phyloP scores from a whole-genome alignment of 2,329 filamentous ascomycete genomes.

The Emergomyces orientalis region DNA sequence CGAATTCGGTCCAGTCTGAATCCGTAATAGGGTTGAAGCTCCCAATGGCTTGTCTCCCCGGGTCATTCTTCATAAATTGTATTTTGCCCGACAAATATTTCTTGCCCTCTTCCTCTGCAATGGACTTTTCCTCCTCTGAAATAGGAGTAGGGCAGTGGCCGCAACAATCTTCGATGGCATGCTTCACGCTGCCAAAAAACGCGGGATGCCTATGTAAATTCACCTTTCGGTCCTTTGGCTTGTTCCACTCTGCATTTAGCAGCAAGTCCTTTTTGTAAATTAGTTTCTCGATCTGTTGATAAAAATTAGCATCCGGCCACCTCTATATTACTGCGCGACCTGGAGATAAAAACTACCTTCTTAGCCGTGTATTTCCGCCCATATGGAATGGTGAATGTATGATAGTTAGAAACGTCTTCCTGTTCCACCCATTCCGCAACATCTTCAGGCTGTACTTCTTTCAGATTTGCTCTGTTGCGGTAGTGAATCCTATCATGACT shows the following conservation, averaged over 20 bases:
- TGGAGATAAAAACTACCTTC: constrained; percentile 22
- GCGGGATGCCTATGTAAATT: constrained; percentile 75
- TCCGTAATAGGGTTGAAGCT: constrained; percentile 73
- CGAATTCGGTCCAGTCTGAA: constrained; percentile 81
- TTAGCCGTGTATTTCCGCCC: constrained; percentile 24
- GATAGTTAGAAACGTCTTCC: constrained; percentile 68
- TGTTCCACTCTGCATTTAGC: constrained; percentile 81
- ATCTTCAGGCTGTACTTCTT: constrained; percentile 67
- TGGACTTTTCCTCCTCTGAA: constrained; percentile 61
- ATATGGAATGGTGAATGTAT: constrained; percentile 49
- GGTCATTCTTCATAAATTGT: constrained; percentile 68
- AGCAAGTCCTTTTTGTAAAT: constrained; percentile 73
- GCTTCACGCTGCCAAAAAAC: constrained; percentile 67
- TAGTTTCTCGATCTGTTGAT: constrained; percentile 63
- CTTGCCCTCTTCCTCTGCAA: constrained; percentile 62
- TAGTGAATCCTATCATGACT: constrained; percentile 40
- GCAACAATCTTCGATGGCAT: constrained; percentile 74
- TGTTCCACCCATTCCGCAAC: constrained; percentile 73
- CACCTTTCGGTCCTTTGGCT: constrained; percentile 61
- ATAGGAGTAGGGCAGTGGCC: constrained; percentile 62
- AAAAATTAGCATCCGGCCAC: constrained; percentile 24
- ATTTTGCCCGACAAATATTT: constrained; percentile 67
- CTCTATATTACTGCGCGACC: constrained; percentile 29
- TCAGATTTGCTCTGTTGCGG: constrained; percentile 55
- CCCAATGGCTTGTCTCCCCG: constrained; percentile 63